These are phyloP conservation scores for Amanita rimosa DNA, from an alignment of 768 basidiomycete genomes.

Conservation along the genomic window DNA sequence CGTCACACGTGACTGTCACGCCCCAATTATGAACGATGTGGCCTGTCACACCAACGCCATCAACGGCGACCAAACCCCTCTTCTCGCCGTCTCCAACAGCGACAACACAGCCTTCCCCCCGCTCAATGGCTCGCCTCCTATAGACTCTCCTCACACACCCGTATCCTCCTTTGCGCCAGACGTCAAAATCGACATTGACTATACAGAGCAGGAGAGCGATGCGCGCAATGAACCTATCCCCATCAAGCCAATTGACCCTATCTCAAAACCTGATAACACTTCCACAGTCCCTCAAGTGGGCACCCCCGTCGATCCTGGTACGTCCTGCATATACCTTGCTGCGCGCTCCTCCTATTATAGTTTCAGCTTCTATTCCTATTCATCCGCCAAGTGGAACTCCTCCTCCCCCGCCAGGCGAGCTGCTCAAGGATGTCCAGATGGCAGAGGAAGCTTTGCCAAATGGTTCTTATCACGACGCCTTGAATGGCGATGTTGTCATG, in stretches of 20 bases:
- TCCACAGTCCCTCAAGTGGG: constrained; percentile 33
- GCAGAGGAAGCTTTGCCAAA: constrained; percentile 24
- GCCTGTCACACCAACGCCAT: constrained; percentile 24
- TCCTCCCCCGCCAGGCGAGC: constrained; percentile 28
- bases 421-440: constrained; percentile 47
- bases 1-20: constrained; percentile 73
- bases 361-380: constrained; percentile 30
- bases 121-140: constrained; percentile 25
- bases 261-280: constrained; percentile 27
- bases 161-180: constrained; percentile 39
- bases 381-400: constrained; percentile 34
- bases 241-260: constrained; percentile 31
- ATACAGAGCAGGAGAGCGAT: constrained; percentile 55
- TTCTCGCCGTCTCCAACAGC: constrained; percentile 27
- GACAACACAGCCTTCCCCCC: constrained; percentile 22
- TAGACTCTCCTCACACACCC: constrained; percentile 52
- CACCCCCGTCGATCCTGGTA: constrained; percentile 42
- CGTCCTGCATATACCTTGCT: constrained; percentile 11
- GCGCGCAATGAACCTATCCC: constrained; percentile 49
- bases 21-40: constrained; percentile 54
- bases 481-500: constrained; percentile 29
- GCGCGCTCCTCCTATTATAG: constrained; percentile 12
- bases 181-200: constrained; percentile 55
- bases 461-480: constrained; percentile 13
- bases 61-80: constrained; percentile 17